A percentile compares a stretch with the other conserved stretches of the same genome.
phyloP scores from a whole-genome alignment of 768 basidiomycete genomes.

The Suillus weaverae region DNA sequence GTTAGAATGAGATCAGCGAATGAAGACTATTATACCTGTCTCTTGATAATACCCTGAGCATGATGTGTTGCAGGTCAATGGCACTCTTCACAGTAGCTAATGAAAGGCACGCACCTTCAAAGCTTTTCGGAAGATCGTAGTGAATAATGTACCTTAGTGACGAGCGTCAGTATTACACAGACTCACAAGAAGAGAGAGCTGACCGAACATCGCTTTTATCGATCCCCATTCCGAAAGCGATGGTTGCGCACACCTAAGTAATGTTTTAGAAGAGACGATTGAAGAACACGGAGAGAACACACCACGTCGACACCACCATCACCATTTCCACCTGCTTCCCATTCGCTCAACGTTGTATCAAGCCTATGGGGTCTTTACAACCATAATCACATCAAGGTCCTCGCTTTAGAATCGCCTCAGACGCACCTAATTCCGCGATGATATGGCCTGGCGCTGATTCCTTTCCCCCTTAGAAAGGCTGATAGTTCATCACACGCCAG shows the following conservation, averaged over 20 bases:
- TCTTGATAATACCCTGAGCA: conserved; percentile 81
- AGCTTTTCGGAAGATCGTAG: conserved; percentile 79
- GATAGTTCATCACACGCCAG: conserved; percentile 69
- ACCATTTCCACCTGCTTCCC: conserved; percentile 57
- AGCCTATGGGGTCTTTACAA: conserved; percentile 46
- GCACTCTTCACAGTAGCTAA: not conserved
- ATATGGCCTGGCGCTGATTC: conserved; percentile 68
- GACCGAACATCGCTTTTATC: conserved; percentile 79
- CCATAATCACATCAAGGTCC: not conserved
- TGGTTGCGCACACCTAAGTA: conserved; percentile 68
- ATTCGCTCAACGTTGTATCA: conserved; percentile 53
- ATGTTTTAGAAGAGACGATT: no score
- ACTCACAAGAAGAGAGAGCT: conserved; percentile 1
- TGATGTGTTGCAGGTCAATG: not conserved
- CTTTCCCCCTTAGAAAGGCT: conserved; percentile 60
- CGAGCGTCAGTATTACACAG: conserved; percentile 14
- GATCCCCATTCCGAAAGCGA: conserved; percentile 87
- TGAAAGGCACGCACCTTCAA: conserved; percentile 57
- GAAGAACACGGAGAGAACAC: conserved; percentile 20
- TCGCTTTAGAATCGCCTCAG: not conserved
- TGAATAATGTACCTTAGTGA: conserved; percentile 66
- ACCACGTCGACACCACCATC: conserved; percentile 64
- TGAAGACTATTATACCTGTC: conserved; percentile 52
- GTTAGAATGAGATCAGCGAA: not conserved
- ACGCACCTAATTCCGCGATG: conserved; percentile 67